Base-by-base conservation (phyloP, 23 red algal genomes). In the Chondrus crispus region DNA sequence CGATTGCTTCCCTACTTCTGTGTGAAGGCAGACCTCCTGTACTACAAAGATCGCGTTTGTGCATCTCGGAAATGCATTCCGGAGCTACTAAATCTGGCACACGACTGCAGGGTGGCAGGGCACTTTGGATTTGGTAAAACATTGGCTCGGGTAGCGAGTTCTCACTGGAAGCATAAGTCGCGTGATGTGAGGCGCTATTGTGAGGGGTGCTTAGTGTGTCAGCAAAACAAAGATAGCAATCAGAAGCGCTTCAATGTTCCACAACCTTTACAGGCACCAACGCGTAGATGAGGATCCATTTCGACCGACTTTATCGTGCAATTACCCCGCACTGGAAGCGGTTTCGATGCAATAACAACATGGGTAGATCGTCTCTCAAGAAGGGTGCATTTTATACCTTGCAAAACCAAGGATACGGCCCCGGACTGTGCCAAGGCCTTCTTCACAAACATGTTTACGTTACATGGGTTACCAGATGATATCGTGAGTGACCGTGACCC, bases 271-370 rank as follows among this genome's bases (percentile, higher is more conserved):
- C 48, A 42, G 4, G 2, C 58, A 32, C 77, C 77, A 4, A 82
- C 47, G 2, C 19, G 77, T 10, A 2, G 77, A 38, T 82, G 77
- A 51, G 40, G 77, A 5, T 26, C 58, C 1, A 4, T 57, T 2
- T 45, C 77, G 6, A 82, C 52, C 4, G 52, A 82, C 5, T 82
- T 28, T 58, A 82, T 82, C 9, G 77, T 82, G 8, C 42, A 82
- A 3, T 51, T 82, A n/a, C 77, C 77, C 2, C 3, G 32, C 19
- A 82, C 46, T n/a, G 18, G 33, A 20, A 14, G 16, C 4, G 77
- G 77, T 9, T 60, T 32, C 58, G 52, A 58, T 22, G 46, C 46
- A 2, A 82, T 82, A 2, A 2, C 77, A 12, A 82, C 47, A 6
- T 57, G 22, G 47, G 77, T 60, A 3, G 46, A 53, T 52, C 13